phyloP scores from a whole-genome alignment of 2,329 filamentous ascomycete species.

The Bisporella sp. region DNA sequence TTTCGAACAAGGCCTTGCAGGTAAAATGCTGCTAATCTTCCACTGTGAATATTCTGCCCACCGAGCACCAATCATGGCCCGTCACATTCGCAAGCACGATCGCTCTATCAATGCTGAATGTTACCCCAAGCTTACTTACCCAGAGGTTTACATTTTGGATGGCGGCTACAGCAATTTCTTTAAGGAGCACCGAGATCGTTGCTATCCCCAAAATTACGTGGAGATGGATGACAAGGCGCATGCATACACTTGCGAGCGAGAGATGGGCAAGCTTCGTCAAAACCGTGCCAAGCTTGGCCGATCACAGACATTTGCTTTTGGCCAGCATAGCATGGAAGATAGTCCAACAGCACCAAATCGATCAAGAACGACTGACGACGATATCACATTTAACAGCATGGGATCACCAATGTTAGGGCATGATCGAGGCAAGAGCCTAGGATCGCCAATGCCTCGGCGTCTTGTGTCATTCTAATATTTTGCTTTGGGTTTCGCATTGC shows the following conservation, averaged over 20 bases:
- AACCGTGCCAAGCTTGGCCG: conserved; percentile 74
- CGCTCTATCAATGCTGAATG: conserved; percentile 76
- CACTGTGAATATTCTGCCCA: conserved; percentile 99
- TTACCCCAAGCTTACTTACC: conserved; percentile 88
- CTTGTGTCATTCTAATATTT: conserved; percentile 59
- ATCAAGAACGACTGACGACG: conserved; percentile 16
- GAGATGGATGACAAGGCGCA: conserved; percentile 94
- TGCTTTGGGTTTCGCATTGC: conserved; percentile 8
- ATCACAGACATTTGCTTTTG: conserved; percentile 93
- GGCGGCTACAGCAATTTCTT: conserved; percentile 96
- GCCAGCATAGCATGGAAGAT: conserved; percentile 57
- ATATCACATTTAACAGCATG: conserved; percentile 33
- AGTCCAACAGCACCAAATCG: conserved; percentile 45
- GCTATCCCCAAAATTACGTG: conserved; percentile 92
- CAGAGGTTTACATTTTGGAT: conserved; percentile 94
- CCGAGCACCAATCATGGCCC: conserved; percentile 92
- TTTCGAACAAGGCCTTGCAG: conserved; percentile 58
- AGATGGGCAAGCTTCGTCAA: conserved; percentile 88
- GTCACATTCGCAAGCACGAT: conserved; percentile 84
- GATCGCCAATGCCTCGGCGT: conserved; percentile 37
- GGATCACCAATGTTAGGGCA: conserved; percentile 38
- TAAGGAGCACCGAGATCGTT: conserved; percentile 66
- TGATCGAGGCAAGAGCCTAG: conserved; percentile 32
- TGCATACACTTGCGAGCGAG: conserved; percentile 86
- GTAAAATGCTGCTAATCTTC: conserved; percentile 78